A percentile compares a stretch with the other conserved stretches of the same genome.
These are phyloP conservation scores for Senna tora DNA, from an alignment of 306 rosid genomes.

Conservation along the genomic window DNA sequence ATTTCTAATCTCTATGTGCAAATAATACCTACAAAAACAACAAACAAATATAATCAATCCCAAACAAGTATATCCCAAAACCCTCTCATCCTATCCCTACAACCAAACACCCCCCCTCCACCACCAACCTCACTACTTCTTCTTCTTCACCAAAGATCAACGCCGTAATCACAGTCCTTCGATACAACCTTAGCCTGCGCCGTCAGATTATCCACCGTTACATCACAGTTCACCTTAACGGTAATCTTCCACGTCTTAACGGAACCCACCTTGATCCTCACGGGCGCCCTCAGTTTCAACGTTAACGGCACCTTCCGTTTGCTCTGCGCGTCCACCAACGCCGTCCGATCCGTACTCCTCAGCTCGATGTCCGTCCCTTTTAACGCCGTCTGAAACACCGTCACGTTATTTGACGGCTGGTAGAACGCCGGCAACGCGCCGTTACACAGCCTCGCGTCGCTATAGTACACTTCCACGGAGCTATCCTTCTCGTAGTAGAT, in stretches of 20 bases:
- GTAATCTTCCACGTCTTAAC: slow-evolving; percentile 64
- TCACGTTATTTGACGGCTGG: slow-evolving; percentile 72
- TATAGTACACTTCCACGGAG: slow-evolving; percentile 46
- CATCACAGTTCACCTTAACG: slow-evolving; percentile 56
- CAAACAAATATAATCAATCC: not conserved
- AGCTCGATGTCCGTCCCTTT: slow-evolving; percentile 50
- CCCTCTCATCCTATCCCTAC: not conserved
- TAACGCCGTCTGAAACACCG: slow-evolving; percentile 51
- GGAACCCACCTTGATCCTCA: slow-evolving; percentile 57
- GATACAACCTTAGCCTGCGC: slow-evolving; percentile 53
- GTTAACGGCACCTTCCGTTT: slow-evolving; percentile 51
- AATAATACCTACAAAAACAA: not conserved
- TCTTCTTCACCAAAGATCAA: slow-evolving; percentile 46
- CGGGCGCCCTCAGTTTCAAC: slow-evolving; percentile 55
- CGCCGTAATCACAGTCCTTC: slow-evolving; percentile 47
- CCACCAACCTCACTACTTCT: no score
- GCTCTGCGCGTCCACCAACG: slow-evolving; percentile 43
- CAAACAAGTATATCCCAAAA: slow-evolving; percentile 16
- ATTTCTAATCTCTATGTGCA: not conserved
- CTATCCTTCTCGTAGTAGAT: slow-evolving; percentile 59
- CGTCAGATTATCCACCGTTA: slow-evolving; percentile 60
- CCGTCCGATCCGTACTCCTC: slow-evolving; percentile 19
- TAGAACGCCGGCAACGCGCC: slow-evolving; percentile 67
- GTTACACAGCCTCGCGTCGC: slow-evolving; percentile 44
- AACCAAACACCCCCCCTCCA: not conserved